Evolutionary conservation across 192 early-diverging fungal species (phyloP).

Genomic region (Mortierella antarctica): DNA sequence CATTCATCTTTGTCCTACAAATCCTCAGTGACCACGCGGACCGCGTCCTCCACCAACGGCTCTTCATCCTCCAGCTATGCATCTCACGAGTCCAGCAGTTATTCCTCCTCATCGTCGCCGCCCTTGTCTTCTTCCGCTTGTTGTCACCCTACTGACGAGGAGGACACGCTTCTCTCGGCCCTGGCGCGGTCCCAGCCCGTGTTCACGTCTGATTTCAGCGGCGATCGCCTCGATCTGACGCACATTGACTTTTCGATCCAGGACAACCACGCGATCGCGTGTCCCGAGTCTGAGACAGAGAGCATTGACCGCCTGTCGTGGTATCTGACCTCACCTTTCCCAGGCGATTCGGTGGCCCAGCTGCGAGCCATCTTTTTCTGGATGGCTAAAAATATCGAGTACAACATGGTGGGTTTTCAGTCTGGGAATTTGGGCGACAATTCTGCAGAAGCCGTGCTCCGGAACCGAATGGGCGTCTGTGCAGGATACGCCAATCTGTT

Average conservation of each 20-base stretch:
- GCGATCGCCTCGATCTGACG: constrained; percentile 27
- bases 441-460: constrained; percentile 44
- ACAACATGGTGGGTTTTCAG: constrained; percentile 54
- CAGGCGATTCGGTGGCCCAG: constrained; percentile 51
- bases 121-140: constrained; percentile 10
- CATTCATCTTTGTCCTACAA: constrained; percentile 17
- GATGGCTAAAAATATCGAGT: constrained; percentile 60
- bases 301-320: constrained; percentile 36
- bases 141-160: neutral
- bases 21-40: constrained; percentile 2
- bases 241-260: constrained; percentile 42
- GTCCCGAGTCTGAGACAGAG: constrained; percentile 29
- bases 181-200: constrained; percentile 4
- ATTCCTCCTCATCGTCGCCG: constrained; percentile 1
- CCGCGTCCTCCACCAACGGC: constrained; percentile 4
- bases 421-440: constrained; percentile 26
- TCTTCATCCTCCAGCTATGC: neutral
- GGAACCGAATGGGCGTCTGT: constrained; percentile 58
- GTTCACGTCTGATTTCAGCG: constrained; percentile 23
- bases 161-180: constrained; percentile 1
- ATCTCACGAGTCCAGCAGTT: neutral
- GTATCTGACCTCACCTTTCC: constrained; percentile 59
- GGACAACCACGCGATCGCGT: constrained; percentile 52
- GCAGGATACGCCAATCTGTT: constrained; percentile 66
- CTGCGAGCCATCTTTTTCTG: constrained; percentile 64